A percentile compares a stretch with the other conserved stretches of the same genome.
These are phyloP conservation scores for Pseudofabraea citricarpa DNA, from an alignment of 2,329 filamentous ascomycete genomes.

Conservation along the genomic window DNA sequence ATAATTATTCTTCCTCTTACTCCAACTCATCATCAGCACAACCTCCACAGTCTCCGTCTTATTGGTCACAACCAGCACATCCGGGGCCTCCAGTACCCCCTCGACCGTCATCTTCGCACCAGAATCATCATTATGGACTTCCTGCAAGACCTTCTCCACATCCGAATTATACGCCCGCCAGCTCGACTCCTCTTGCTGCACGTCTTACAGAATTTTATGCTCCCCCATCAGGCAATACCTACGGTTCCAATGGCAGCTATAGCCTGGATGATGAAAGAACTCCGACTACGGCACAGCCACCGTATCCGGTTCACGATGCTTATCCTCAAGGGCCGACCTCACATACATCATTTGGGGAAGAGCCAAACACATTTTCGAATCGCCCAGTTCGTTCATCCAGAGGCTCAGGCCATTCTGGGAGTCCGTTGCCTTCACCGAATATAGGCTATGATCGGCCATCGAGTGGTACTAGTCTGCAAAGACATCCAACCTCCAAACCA, in stretches of 20 bases:
- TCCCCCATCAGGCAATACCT: constrained; percentile 14
- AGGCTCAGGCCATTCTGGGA: constrained; percentile 7
- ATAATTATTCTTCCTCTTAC: constrained; percentile 37
- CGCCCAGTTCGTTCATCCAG: constrained; percentile 16
- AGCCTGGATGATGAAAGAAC: constrained; percentile 20
- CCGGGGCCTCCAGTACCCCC: constrained; percentile 16
- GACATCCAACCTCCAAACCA: constrained; percentile 28
- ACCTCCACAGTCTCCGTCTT: constrained; percentile 33
- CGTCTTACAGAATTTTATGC: constrained; percentile 19
- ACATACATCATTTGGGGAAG: constrained; percentile 14
- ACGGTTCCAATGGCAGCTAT: constrained; percentile 24
- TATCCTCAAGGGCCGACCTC: constrained; percentile 13
- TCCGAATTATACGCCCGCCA: constrained; percentile 19
- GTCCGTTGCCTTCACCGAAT: constrained; percentile 2
- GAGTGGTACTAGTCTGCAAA: constrained; percentile 17
- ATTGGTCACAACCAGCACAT: constrained; percentile 17
- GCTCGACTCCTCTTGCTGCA: constrained; percentile 18
- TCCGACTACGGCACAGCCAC: constrained; percentile 12
- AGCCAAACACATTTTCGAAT: constrained; percentile 14
- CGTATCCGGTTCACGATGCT: constrained; percentile 18
- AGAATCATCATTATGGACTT: constrained; percentile 15
- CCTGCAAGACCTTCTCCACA: constrained; percentile 17
- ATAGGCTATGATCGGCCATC: not conserved
- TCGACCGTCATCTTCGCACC: constrained; percentile 14
- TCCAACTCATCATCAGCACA: constrained; percentile 31